phyloP scores from a whole-genome alignment of 305 asterid genomes.

The Andrographis paniculata region DNA sequence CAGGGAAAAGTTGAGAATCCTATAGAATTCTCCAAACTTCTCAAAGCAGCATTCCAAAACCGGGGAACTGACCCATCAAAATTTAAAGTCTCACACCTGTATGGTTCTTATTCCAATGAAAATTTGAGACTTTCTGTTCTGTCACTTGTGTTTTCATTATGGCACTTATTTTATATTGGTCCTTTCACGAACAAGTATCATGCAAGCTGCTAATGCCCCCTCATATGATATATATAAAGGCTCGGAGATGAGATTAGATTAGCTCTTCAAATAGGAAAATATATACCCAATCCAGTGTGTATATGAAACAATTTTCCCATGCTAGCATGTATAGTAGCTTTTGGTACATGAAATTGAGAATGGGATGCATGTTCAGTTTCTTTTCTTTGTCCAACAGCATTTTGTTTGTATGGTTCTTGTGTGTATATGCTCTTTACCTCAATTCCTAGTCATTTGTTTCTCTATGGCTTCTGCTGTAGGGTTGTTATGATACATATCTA shows the following conservation, averaged over 20 bases:
- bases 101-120: conserved; percentile 35
- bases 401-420: background rate
- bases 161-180: background rate
- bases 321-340: background rate
- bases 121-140: conserved; percentile 13
- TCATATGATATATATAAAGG: conserved; percentile 13
- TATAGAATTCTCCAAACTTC: conserved; percentile 70
- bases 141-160: conserved; percentile 5
- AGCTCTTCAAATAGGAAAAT: conserved; percentile 13
- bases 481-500: conserved; percentile 74
- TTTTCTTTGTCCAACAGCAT: background rate
- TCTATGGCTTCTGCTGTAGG: conserved; percentile 41
- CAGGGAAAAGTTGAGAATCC: conserved; percentile 91
- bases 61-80: conserved; percentile 67
- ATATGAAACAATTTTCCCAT: too few relatives aligned
- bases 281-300: background rate
- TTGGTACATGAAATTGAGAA: background rate
- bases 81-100: conserved; percentile 85
- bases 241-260: conserved; percentile 2
- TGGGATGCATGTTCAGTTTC: background rate
- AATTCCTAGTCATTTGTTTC: conserved; percentile 13
- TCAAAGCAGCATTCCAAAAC: conserved; percentile 71
- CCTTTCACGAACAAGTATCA: conserved; percentile 5
- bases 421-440: conserved; percentile 3
- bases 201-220: conserved; percentile 1